phyloP scores from a whole-genome alignment of 257 asterid genomes.

The Scutellaria minor region DNA sequence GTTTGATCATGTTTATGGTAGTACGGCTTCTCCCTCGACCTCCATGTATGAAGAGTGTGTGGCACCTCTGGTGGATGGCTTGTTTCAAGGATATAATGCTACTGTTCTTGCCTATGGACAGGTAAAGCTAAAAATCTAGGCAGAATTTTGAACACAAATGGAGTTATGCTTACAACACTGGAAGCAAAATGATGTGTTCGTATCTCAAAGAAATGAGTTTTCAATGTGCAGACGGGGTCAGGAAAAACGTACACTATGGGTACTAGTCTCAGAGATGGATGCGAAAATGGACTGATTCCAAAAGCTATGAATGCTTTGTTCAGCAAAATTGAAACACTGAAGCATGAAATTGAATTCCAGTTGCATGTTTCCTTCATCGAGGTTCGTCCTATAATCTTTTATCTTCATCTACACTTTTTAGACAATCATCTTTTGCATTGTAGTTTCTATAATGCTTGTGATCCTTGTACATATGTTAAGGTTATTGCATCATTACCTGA shows the following conservation, averaged over 20 bases:
- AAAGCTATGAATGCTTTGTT: slow-evolving; percentile 85
- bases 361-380: slow-evolving; percentile 93
- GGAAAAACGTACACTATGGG: slow-evolving; percentile 99
- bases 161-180: not conserved
- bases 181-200: not conserved
- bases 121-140: slow-evolving; percentile 47
- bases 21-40: slow-evolving; percentile 74
- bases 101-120: slow-evolving; percentile 99
- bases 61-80: slow-evolving; percentile 92
- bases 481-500: not conserved
- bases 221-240: slow-evolving; percentile 85
- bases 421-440: not conserved
- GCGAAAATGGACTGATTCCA: slow-evolving; percentile 84
- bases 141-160: not conserved
- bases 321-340: slow-evolving; percentile 79
- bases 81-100: slow-evolving; percentile 98
- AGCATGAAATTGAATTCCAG: slow-evolving; percentile 90
- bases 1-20: slow-evolving; percentile 96
- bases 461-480: not conserved
- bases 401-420: not conserved
- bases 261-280: slow-evolving; percentile 84
- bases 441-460: not conserved
- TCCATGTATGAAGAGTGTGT: slow-evolving; percentile 95
- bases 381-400: slow-evolving; percentile 48
- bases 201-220: slow-evolving; percentile 24